Percentiles rank a stretch among this genome's conserved stretches.
These are phyloP conservation scores for Metschnikowia bowlesiae DNA, from an alignment of 805 yeast genomes.

Conservation along the genomic window DNA sequence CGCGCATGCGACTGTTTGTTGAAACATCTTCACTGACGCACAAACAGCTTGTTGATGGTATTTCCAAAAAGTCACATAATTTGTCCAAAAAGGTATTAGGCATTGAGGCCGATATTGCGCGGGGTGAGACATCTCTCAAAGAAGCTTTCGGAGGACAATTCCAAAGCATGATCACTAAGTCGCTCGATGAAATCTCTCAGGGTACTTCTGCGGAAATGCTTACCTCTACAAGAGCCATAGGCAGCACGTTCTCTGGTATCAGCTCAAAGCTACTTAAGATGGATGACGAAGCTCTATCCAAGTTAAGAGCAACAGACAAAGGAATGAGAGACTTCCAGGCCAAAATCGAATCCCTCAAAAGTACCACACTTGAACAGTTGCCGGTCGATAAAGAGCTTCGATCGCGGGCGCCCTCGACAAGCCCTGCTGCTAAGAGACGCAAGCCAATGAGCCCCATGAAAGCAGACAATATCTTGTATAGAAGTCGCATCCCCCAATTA, in stretches of 20 bases:
- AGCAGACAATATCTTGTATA: conserved; percentile 1
- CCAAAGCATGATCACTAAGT: background rate
- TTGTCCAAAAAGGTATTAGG: background rate
- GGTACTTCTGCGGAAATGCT: background rate
- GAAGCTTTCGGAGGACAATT: background rate
- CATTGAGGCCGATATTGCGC: background rate
- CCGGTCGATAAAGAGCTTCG: background rate
- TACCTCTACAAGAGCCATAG: background rate
- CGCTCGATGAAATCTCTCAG: background rate
- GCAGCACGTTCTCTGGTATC: background rate
- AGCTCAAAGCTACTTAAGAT: background rate
- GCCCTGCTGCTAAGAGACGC: conserved; percentile 8
- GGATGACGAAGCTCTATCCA: background rate
- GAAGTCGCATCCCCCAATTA: conserved; percentile 14
- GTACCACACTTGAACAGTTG: background rate
- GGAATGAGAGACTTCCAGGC: background rate
- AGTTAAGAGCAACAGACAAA: background rate
- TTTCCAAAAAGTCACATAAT: background rate
- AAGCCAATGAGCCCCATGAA: conserved; percentile 9
- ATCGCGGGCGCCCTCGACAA: background rate
- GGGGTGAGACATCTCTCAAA: background rate
- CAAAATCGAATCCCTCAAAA: background rate
- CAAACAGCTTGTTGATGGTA: background rate
- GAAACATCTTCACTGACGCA: background rate
- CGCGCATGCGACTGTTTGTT: background rate